Evolutionary conservation across 2,329 filamentous ascomycete genomes (phyloP), one percentile per base, ranked within the genome.

Genomic region (Emergomyces orientalis): DNA sequence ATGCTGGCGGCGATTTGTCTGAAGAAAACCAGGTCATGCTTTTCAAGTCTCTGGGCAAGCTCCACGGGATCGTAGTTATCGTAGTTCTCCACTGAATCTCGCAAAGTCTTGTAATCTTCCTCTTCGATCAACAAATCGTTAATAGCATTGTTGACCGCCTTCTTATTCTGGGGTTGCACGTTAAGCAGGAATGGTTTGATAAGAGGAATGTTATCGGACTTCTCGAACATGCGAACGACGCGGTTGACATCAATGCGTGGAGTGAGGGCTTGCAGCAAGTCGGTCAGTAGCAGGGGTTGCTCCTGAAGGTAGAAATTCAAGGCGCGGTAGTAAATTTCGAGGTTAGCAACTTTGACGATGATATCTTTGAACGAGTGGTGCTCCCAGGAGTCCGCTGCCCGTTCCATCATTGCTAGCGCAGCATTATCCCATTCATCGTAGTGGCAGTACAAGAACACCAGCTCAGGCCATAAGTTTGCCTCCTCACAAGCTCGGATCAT

Each of bases 341-440:
- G 80, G 79, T 99, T 99, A 72, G 92, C 90, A 68, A 97, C 93
- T 84, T 99, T 99, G 79, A 96, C 87, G 63, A 96, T 84, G 60
- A 96, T 97, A 74, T 99, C 95, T 83, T 99, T 99, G 87, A 99
- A 99, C 58, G 95, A 94, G 75, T 97, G 91, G 79, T 99, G 94
- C 76, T 99, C 95, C 94, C 94, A 99, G 1, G 94, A 92, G 81
- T 97, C 95, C 68, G 95, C 88, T 14, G 94, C 90, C 69, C 91
- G 90, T 81, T 99, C 94, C 85, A 99, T 99, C 81, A 99, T 96
- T 22, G 94, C 91, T 62, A 99, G 84, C 57, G 92, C 91, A 54
- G 94, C 94, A 72, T 99, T 97, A 78, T 99, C 95, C 77, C 89
- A 97, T 75, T 99, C 95, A 68, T 99, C 95, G 72, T 97, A 97